These are phyloP conservation scores for Cyberlindnera maclurae DNA, from an alignment of 805 yeast genomes.

Conservation along the genomic window DNA sequence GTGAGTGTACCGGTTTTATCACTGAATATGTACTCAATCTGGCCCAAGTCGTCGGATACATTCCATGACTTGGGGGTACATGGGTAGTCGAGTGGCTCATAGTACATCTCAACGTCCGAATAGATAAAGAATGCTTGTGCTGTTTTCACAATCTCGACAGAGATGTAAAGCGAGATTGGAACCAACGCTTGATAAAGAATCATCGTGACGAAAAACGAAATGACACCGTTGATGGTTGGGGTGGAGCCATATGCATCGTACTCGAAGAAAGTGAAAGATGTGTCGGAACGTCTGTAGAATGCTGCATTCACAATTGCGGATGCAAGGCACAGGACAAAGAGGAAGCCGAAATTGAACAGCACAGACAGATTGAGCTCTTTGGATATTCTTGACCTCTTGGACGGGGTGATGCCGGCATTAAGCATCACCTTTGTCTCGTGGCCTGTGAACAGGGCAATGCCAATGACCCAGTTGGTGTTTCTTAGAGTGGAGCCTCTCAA, in stretches of 20 bases:
- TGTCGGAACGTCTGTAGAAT: conserved; percentile 39
- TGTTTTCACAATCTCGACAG: conserved; percentile 75
- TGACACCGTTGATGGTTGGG: conserved; percentile 60
- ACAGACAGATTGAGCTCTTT: conserved; percentile 67
- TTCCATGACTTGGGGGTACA: conserved; percentile 83
- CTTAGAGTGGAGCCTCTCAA: conserved; percentile 69
- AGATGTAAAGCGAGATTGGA: conserved; percentile 75
- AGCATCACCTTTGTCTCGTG: conserved; percentile 74
- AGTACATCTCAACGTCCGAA: conserved; percentile 67
- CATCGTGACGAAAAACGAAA: conserved; percentile 67
- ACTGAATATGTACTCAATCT: conserved; percentile 75
- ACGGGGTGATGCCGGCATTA: conserved; percentile 72
- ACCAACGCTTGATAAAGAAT: conserved; percentile 74
- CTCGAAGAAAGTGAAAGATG: conserved; percentile 57
- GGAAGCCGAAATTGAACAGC: conserved; percentile 51
- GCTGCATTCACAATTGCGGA: conserved; percentile 70
- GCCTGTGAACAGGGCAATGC: conserved; percentile 70
- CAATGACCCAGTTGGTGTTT: conserved; percentile 78
- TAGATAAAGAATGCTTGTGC: conserved; percentile 76
- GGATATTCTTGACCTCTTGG: conserved; percentile 70
- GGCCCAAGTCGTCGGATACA: conserved; percentile 80
- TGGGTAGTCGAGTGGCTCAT: conserved; percentile 63
- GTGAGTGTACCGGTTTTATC: conserved; percentile 82
- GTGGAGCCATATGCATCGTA: conserved; percentile 60
- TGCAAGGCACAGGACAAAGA: conserved; percentile 59